phyloP scores from a whole-genome alignment of 176 grass and related monocot genomes.

The Aegilops tauschii region DNA sequence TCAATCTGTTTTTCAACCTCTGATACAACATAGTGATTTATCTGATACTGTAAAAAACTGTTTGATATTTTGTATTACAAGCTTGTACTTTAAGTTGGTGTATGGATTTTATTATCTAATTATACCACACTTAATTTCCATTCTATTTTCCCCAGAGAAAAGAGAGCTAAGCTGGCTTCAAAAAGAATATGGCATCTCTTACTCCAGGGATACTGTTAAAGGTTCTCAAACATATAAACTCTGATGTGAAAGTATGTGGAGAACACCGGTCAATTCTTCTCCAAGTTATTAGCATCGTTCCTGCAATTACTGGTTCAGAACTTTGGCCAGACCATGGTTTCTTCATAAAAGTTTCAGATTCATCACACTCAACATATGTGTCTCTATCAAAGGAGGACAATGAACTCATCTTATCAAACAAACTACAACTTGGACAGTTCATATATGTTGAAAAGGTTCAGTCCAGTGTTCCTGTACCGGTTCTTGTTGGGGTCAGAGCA shows the following conservation, averaged over 20 bases:
- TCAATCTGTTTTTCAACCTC: neutral
- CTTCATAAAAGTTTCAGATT: constrained; percentile 99
- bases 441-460: constrained; percentile 97
- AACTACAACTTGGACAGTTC: constrained; percentile 94
- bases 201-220: constrained; percentile 93
- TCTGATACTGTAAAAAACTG: neutral
- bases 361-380: constrained; percentile 90
- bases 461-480: constrained; percentile 77
- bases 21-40: constrained; percentile 6
- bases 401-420: constrained; percentile 92
- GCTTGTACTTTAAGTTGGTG: neutral
- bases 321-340: constrained; percentile 97
- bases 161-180: constrained; percentile 25
- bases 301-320: constrained; percentile 89
- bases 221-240: constrained; percentile 92
- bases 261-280: constrained; percentile 94
- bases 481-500: constrained; percentile 85
- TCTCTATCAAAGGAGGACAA: constrained; percentile 98
- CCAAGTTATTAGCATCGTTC: constrained; percentile 98
- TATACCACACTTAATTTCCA: neutral
- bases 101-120: neutral
- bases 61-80: neutral
- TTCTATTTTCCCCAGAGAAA: constrained; percentile 2
- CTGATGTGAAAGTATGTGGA: constrained; percentile 90
- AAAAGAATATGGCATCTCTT: constrained; percentile 84